Percentiles rank a stretch among this genome's conserved stretches.
phyloP scores from a whole-genome alignment of 2,329 filamentous ascomycete species.

The Cordyceps tenuipes region DNA sequence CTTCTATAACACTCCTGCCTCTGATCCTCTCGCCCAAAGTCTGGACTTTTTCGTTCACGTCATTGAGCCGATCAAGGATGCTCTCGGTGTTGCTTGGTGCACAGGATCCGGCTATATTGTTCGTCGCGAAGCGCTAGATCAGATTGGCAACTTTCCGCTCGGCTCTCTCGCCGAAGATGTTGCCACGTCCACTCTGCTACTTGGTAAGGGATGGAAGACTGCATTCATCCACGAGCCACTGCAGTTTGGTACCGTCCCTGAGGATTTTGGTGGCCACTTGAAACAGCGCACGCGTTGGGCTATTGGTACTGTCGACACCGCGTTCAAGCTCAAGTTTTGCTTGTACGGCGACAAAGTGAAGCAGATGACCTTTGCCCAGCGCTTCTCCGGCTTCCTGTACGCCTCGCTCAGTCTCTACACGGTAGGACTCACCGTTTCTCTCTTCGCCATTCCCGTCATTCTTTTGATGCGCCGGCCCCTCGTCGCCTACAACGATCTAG shows the following conservation, averaged over 20 bases:
- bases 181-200: constrained; percentile 48
- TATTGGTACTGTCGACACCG: constrained; percentile 49
- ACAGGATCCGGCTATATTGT: constrained; percentile 56
- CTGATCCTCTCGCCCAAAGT: constrained; percentile 50
- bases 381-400: constrained; percentile 51
- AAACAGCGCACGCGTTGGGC: constrained; percentile 51
- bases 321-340: constrained; percentile 52
- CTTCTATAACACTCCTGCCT: constrained; percentile 53
- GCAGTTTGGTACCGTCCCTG: constrained; percentile 52
- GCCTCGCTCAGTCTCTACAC: constrained; percentile 48
- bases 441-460: constrained; percentile 52
- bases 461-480: constrained; percentile 48
- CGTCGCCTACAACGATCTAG: constrained; percentile 41
- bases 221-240: constrained; percentile 51
- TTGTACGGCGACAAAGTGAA: constrained; percentile 44
- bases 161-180: constrained; percentile 54
- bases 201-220: constrained; percentile 54
- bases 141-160: constrained; percentile 54
- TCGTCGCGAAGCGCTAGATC: constrained; percentile 49
- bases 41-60: constrained; percentile 51
- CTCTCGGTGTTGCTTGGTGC: constrained; percentile 51
- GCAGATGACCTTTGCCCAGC: constrained; percentile 47
- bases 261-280: constrained; percentile 45
- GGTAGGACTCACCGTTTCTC: constrained; percentile 43
- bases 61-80: constrained; percentile 41